Base-by-base conservation (phyloP, 2,329 filamentous ascomycete species). In the Epichloe gansuensis region DNA sequence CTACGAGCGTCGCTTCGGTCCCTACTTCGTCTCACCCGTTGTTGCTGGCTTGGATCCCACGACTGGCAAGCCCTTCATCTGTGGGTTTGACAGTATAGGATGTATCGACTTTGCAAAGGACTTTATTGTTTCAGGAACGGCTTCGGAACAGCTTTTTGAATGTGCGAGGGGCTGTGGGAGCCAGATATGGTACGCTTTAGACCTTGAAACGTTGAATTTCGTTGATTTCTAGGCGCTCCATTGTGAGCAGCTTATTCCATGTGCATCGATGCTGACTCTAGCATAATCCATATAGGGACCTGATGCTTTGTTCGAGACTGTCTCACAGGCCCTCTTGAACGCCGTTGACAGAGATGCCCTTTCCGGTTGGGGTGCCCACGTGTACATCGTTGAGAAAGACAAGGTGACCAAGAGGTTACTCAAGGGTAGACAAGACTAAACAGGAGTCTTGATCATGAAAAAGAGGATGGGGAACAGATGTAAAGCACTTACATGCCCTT, bases 31-130 rank as follows among this genome's bases (percentile, higher is more conserved):
- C 65, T 88, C 83, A 60, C 93, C 93, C 53, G 91, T 98, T 57
- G 84, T 98, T 61, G 93, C 91, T 25, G 93, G 93, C 39, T 84
- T 98, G 69, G 93, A 98, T 67, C 87, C 88, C 69, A 97, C 91
- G 72, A 91, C 87, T 46, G 87, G 88, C 55, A 85, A 91, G 77
- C 93, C 93, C 13, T 98, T 97, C 72, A 96, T 98, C 72, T 98
- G 93, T 72, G 93, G 93, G 15, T 98, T 98, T 69, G 93, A 98
- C 75, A 94, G 87, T 70, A 98, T 98, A 71, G 93, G 93, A 61
- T 98, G 93, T 73, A 98, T 98, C 71, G 93, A 98, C 74, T 96
- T 96, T 72, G 93, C 93, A 59, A 96, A 96, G 78, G 93, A 98
- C 75, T 98, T 98, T 70, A 97, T 98, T 68, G 93, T 98, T 61